Percentiles rank a stretch among this genome's conserved stretches.
These are phyloP conservation scores for Tulasnella calospora DNA, from an alignment of 768 basidiomycete species.

Conservation along the genomic window DNA sequence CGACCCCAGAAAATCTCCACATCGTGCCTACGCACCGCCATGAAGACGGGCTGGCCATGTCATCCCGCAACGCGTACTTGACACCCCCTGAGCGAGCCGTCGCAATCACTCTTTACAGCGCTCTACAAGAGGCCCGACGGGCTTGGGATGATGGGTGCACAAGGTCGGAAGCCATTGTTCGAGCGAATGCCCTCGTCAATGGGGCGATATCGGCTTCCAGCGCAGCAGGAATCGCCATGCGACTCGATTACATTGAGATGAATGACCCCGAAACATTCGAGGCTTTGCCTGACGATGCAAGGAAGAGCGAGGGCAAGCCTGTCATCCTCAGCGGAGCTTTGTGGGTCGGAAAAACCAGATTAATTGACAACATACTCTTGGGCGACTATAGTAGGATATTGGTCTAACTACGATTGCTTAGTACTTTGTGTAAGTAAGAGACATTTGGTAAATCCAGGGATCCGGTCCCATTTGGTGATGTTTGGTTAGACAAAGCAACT, in stretches of 20 bases:
- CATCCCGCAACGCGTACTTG: constrained; percentile 86
- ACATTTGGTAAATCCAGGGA: not conserved
- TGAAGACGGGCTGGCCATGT: constrained; percentile 74
- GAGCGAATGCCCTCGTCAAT: constrained; percentile 30
- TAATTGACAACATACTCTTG: constrained; percentile 90
- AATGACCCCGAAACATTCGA: constrained; percentile 78
- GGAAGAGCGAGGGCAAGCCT: constrained; percentile 35
- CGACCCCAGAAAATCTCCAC: constrained; percentile 64
- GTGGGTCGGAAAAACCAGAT: constrained; percentile 76
- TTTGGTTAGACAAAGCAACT: not conserved
- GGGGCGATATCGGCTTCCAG: constrained; percentile 31
- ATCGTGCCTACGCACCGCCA: constrained; percentile 79
- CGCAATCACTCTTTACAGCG: constrained; percentile 62
- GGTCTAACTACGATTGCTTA: not conserved
- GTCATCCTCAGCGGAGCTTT: constrained; percentile 82
- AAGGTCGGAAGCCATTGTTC: constrained; percentile 40
- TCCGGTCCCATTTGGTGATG: not conserved
- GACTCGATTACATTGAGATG: constrained; percentile 81
- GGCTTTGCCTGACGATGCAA: constrained; percentile 41
- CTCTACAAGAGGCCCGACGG: constrained; percentile 54
- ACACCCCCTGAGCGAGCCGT: constrained; percentile 54
- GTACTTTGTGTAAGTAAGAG: no score
- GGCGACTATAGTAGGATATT: constrained; percentile 39
- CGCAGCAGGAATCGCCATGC: constrained; percentile 31
- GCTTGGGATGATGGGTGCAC: constrained; percentile 50